A percentile compares a stretch with the other conserved stretches of the same genome.
Conservation (phyloP, 352 stramenopile species). For the Pythium brassicae region DNA sequence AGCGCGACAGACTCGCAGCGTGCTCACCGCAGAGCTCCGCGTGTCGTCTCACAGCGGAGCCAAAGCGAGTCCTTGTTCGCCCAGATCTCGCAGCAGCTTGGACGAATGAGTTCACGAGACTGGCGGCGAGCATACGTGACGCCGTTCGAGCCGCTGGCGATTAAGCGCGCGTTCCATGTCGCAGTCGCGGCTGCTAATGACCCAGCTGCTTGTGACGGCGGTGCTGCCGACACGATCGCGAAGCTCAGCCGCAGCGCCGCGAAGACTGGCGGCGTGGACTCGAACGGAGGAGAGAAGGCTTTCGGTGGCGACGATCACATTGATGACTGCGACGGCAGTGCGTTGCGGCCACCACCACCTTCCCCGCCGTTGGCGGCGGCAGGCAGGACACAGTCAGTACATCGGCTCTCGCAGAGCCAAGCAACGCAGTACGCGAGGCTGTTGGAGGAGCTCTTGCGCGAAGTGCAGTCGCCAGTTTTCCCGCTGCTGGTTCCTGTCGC, state of each 20-base stretch:
- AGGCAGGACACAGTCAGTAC: neutral
- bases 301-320: neutral
- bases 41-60: neutral
- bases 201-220: no score
- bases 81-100: slow-evolving; percentile 15
- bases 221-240: neutral
- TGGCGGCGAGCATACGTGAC: slow-evolving; percentile 25
- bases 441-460: slow-evolving; percentile 34
- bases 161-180: slow-evolving; percentile 34
- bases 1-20: neutral
- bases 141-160: slow-evolving; percentile 34
- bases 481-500: slow-evolving; percentile 41
- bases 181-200: slow-evolving; percentile 3
- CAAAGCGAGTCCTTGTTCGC: slow-evolving; percentile 7
- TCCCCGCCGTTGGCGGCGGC: slow-evolving; percentile 1
- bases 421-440: slow-evolving; percentile 44
- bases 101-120: slow-evolving; percentile 14
- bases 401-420: slow-evolving; percentile 12
- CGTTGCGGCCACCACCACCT: slow-evolving; percentile 11
- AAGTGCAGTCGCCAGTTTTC: slow-evolving; percentile 58
- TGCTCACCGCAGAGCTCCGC: neutral
- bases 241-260: no score
- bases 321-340: neutral
- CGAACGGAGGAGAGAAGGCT: neutral
- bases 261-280: neutral